These are phyloP conservation scores for Poa pratensis DNA, from an alignment of 176 grass and related monocot genomes.

Conservation along the genomic window DNA sequence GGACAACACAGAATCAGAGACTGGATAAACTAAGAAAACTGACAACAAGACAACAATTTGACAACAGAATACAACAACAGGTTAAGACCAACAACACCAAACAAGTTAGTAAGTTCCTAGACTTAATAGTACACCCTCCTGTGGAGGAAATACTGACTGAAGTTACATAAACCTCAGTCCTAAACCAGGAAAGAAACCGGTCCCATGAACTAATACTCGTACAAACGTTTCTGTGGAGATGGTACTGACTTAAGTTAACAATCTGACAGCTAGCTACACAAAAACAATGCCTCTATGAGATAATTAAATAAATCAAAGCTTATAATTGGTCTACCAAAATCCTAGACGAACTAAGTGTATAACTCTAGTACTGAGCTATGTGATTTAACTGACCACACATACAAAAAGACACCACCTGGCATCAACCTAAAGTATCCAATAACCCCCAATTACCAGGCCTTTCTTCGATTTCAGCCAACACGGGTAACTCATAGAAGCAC, in stretches of 20 bases:
- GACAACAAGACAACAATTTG: conserved; percentile 35
- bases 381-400: not conserved
- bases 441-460: not conserved
- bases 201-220: not conserved
- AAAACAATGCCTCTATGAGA: not conserved
- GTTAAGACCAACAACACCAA: not conserved
- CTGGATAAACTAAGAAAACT: conserved; percentile 42
- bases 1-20: conserved; percentile 64
- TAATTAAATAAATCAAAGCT: not conserved
- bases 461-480: not conserved
- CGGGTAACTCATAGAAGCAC: not conserved
- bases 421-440: not conserved
- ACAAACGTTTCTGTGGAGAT: conserved; percentile 1
- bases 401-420: not conserved
- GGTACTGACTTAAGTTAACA: not conserved
- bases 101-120: not conserved
- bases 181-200: not conserved
- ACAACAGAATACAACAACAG: conserved; percentile 27
- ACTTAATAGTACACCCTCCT: not conserved
- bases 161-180: not conserved
- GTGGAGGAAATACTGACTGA: not conserved
- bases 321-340: not conserved
- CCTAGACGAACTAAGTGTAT: not conserved
- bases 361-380: not conserved
- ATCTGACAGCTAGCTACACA: not conserved